Percentiles rank a stretch among this genome's conserved stretches.
These are phyloP conservation scores for Apiotrichum siamense DNA, from an alignment of 1,284 basidiomycete species.

Conservation along the genomic window DNA sequence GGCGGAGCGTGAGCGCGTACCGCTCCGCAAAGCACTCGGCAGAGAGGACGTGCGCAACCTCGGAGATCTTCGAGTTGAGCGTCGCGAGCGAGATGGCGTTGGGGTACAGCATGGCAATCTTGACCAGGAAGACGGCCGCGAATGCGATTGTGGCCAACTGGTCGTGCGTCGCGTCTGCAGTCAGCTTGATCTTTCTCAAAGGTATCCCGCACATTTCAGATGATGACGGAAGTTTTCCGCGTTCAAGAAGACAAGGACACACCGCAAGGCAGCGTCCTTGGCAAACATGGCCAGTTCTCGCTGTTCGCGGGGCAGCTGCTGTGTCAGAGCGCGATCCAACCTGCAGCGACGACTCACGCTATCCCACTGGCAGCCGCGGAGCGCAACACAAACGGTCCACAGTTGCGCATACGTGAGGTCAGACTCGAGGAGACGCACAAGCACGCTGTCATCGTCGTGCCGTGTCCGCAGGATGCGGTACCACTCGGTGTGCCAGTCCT, in stretches of 20 bases:
- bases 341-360: slow-evolving; percentile 58
- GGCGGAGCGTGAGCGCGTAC: slow-evolving; percentile 78
- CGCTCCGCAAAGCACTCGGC: slow-evolving; percentile 49
- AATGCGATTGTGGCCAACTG: slow-evolving; percentile 86
- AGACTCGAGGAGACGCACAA: slow-evolving; percentile 76
- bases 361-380: slow-evolving; percentile 85
- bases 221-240: slow-evolving; percentile 34
- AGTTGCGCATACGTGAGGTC: slow-evolving; percentile 87
- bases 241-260: slow-evolving; percentile 53
- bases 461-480: slow-evolving; percentile 67
- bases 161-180: slow-evolving; percentile 77
- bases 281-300: slow-evolving; percentile 89
- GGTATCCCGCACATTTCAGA: slow-evolving; percentile 44
- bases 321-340: neutral
- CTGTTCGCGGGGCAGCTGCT: slow-evolving; percentile 63
- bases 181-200: no score
- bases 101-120: slow-evolving; percentile 53
- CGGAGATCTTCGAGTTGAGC: slow-evolving; percentile 38
- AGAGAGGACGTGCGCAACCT: slow-evolving; percentile 41
- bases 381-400: slow-evolving; percentile 85
- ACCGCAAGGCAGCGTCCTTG: slow-evolving; percentile 80
- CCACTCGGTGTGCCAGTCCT: slow-evolving; percentile 77
- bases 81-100: slow-evolving; percentile 30
- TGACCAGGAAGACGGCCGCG: slow-evolving; percentile 83
- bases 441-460: slow-evolving; percentile 66